These are phyloP conservation scores for Diaporthe sp. DNA, from an alignment of 2,329 filamentous ascomycete genomes.

Conservation along the genomic window DNA sequence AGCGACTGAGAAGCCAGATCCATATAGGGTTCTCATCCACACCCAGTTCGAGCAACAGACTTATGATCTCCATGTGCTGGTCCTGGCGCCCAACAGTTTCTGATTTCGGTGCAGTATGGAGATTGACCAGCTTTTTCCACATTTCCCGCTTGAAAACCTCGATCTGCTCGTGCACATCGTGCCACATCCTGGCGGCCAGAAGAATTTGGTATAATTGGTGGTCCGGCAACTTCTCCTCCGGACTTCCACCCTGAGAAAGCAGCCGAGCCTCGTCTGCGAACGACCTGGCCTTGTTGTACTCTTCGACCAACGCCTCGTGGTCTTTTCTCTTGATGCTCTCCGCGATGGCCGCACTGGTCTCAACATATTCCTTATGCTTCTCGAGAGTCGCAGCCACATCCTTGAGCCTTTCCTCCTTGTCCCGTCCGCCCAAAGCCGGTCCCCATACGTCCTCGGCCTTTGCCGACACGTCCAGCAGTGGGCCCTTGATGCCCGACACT, in stretches of 20 bases:
- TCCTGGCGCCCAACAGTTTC: conserved; percentile 73
- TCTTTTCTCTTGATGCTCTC: conserved; percentile 92
- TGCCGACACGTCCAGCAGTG: conserved; percentile 87
- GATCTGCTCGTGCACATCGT: conserved; percentile 89
- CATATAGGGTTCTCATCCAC: conserved; percentile 97
- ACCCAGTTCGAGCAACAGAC: conserved; percentile 89
- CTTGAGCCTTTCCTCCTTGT: conserved; percentile 90
- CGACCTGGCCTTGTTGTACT: conserved; percentile 84
- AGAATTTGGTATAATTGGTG: conserved; percentile 87
- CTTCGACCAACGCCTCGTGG: conserved; percentile 87
- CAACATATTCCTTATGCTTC: conserved; percentile 83
- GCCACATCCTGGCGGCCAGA: conserved; percentile 93
- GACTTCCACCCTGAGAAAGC: conserved; percentile 68
- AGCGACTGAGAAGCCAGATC: conserved; percentile 92
- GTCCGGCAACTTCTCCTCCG: conserved; percentile 71
- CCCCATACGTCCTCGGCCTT: conserved; percentile 99
- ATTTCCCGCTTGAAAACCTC: conserved; percentile 88
- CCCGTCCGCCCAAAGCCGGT: conserved; percentile 87
- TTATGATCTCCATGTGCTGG: conserved; percentile 90
- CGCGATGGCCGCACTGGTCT: conserved; percentile 79
- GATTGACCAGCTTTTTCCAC: conserved; percentile 82
- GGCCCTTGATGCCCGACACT: conserved; percentile 86
- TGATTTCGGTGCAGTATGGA: conserved; percentile 66
- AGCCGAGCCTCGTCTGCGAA: conserved; percentile 82
- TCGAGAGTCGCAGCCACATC: conserved; percentile 80